Evolutionary conservation across 148 eudicot genomes (phyloP).

Genomic region (Beta vulgaris): DNA sequence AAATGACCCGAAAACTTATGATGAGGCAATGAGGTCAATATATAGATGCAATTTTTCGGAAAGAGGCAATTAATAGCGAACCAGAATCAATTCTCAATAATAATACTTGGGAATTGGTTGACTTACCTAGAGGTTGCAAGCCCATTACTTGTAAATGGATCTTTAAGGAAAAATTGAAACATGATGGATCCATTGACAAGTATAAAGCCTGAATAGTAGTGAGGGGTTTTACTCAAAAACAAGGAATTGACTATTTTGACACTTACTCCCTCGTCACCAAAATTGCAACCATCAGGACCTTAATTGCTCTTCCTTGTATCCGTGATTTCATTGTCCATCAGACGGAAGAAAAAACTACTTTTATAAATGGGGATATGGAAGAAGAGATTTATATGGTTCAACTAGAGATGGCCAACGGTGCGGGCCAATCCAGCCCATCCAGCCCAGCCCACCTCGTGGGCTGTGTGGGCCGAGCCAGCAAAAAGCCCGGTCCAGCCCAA

Average conservation of each 20-base stretch:
- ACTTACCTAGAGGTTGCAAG: neutral
- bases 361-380: too few species aligned
- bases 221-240: neutral
- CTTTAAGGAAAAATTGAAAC: neutral
- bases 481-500: too few species aligned
- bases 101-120: neutral
- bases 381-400: too few species aligned
- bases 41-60: neutral
- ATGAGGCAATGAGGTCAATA: neutral
- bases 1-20: too few species aligned
- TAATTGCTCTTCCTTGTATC: neutral
- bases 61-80: neutral
- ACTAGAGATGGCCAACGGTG: too few species aligned
- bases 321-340: neutral
- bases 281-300: neutral
- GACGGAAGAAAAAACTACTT: neutral
- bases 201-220: neutral
- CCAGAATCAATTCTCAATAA: neutral
- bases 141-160: neutral
- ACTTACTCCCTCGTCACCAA: neutral
- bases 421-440: too few species aligned
- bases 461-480: too few species aligned
- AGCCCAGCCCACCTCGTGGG: too few species aligned
- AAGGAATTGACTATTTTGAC: neutral
- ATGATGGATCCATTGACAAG: neutral